Percentiles rank a stretch among this genome's conserved stretches.
These are phyloP conservation scores for Nannochloris sp. DNA, from an alignment of 139 green algal species.

Conservation along the genomic window DNA sequence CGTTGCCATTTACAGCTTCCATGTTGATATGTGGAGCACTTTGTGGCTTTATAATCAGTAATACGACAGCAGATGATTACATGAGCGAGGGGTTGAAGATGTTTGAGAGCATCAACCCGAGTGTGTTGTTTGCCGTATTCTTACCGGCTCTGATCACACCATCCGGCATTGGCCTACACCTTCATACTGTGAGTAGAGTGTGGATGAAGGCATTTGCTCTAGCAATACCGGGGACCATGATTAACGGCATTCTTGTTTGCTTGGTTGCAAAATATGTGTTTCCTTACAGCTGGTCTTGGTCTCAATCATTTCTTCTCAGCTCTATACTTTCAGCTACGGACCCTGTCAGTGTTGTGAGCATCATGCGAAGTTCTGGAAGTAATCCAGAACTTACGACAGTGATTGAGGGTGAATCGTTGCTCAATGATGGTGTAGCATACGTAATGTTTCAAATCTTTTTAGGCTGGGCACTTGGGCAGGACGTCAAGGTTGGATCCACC, in stretches of 20 bases:
- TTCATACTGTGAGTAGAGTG: slow-evolving; percentile 36
- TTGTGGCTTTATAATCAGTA: not conserved
- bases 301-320: slow-evolving; percentile 41
- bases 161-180: slow-evolving; percentile 36
- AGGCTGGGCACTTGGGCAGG: slow-evolving; percentile 10
- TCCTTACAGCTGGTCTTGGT: slow-evolving; percentile 56
- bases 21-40: slow-evolving; percentile 5
- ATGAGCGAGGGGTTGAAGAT: not conserved
- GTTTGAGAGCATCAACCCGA: slow-evolving; percentile 42
- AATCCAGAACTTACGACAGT: slow-evolving; percentile 2
- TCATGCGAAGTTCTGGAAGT: slow-evolving; percentile 27
- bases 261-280: slow-evolving; percentile 43
- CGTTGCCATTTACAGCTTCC: slow-evolving; percentile 4
- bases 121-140: slow-evolving; percentile 48
- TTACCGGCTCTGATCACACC: slow-evolving; percentile 47
- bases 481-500: slow-evolving; percentile 1
- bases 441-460: slow-evolving; percentile 52
- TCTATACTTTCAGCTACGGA: slow-evolving; percentile 60
- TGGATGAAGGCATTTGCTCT: slow-evolving; percentile 22
- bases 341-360: slow-evolving; percentile 61
- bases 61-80: slow-evolving; percentile 1
- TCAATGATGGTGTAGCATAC: slow-evolving; percentile 73
- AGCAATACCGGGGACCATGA: slow-evolving; percentile 38
- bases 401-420: slow-evolving; percentile 47
- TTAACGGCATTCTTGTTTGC: slow-evolving; percentile 34